Conservation (phyloP, 352 stramenopile genomes). For the Aphanomyces astaci region DNA sequence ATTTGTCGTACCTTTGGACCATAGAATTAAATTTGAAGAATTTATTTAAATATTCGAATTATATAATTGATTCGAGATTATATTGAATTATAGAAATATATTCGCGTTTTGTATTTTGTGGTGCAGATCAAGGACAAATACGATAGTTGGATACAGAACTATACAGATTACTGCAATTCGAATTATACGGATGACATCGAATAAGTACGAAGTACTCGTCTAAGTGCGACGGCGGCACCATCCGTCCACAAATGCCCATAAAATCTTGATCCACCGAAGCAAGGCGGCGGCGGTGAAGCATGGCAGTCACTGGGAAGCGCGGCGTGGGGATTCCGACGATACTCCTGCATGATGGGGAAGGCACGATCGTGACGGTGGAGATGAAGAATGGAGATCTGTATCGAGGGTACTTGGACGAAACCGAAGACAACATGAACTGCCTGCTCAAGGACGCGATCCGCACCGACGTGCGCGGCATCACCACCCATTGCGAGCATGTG, state of each 20-base stretch:
- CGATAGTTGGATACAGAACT: no score
- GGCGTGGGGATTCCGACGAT: conserved; percentile 79
- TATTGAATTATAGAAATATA: no score
- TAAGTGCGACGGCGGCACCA: neutral
- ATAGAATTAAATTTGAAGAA: no score
- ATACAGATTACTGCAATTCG: no score
- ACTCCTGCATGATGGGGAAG: conserved; percentile 78
- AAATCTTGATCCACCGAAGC: neutral
- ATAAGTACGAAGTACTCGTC: no score
- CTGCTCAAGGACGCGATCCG: conserved; percentile 79
- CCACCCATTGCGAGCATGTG: conserved; percentile 67
- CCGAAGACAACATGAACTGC: conserved; percentile 88
- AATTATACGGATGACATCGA: no score
- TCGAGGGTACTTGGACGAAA: conserved; percentile 76
- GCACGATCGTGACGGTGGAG: conserved; percentile 83
- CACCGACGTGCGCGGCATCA: conserved; percentile 76
- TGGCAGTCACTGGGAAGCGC: conserved; percentile 80
- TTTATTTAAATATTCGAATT: neutral
- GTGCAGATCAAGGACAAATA: no score
- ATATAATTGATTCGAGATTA: no score
- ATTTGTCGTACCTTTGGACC: no score
- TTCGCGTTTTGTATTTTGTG: no score
- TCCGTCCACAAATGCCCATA: neutral
- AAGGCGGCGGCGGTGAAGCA: conserved; percentile 23
- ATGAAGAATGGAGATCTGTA: conserved; percentile 82